Evolutionary conservation across 768 basidiomycete species (phyloP), one percentile per base, ranked within the genome.

Genomic region (Royoungia palumana): DNA sequence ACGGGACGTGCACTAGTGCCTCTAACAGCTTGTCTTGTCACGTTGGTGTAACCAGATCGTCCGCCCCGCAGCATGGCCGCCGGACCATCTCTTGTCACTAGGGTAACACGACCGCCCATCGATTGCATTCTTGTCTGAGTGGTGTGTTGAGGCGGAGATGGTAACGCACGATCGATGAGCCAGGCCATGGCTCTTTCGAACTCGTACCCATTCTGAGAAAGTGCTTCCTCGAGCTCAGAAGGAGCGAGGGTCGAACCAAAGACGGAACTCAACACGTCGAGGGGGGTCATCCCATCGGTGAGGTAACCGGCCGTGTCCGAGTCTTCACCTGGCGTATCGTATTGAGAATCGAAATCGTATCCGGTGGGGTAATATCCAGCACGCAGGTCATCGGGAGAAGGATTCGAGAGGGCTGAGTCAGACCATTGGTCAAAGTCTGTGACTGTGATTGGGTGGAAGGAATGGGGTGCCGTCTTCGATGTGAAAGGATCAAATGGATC

Each of bases 171-270:
- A 56, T 95, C 90, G 39, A 98, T 79, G 35, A 99, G 80, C 83
- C 88, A 92, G 2, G 87, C 89, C 89, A 98, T 98, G 12, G 96
- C 87, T 35, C 79, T 79, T 61, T 99, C 96, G 65, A 99, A 97
- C 58, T 99, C 95, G 64, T 90, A 99, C 3, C 83, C 91, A 56
- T 91, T 89, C 40, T 80, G 76, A 7, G 83, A 81, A 2, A 99
- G 77, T 0, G 95, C 95, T 46, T 97, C 94, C 69, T 98, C 95
- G 7, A 99, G 76, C 63, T 97, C 93, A 4, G 86, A 86, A 3
- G 92, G 85, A 0, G 94, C 85, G 10, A 99, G 77, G 2, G 91
- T 83, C 2, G 91, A 86, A 14, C 89, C 92, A 64, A 99, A 99
- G 34, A 99, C 90, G 36, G 90, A 93, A 63, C 81, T 83, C 17